phyloP scores from a whole-genome alignment of 2,329 filamentous ascomycete species.

The Lecanosticta acicola region DNA sequence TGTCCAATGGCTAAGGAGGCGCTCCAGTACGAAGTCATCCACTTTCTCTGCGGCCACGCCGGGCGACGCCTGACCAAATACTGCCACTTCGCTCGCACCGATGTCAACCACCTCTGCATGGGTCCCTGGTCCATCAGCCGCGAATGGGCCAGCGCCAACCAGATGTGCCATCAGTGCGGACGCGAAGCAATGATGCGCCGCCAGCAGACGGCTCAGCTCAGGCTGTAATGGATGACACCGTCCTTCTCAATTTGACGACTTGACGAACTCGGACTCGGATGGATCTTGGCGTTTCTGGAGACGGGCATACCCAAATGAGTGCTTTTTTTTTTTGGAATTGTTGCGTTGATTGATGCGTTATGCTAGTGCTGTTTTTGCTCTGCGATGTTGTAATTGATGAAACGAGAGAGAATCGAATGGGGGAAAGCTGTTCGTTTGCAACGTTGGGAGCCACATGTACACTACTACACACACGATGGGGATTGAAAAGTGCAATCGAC shows the following conservation, averaged over 20 bases:
- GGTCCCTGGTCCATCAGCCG: conserved; percentile 59
- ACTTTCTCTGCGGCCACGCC: conserved; percentile 60
- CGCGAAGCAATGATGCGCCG: conserved; percentile 24
- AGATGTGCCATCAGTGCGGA: conserved; percentile 45
- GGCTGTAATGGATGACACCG: conserved; percentile 6
- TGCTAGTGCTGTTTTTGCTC: conserved; percentile 1
- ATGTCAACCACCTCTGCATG: conserved; percentile 63
- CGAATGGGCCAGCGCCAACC: conserved; percentile 53
- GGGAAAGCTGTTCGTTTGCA: too few species aligned
- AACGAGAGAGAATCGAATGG: background rate
- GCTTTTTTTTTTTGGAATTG: conserved; percentile 18
- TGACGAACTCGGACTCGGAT: conserved; percentile 5
- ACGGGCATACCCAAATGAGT: conserved; percentile 30
- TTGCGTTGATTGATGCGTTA: conserved; percentile 5
- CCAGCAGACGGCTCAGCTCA: conserved; percentile 24
- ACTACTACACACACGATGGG: too few species aligned
- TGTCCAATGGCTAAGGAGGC: too few species aligned
- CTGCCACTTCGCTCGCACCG: conserved; percentile 70
- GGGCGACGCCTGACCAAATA: conserved; percentile 57
- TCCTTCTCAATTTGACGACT: background rate
- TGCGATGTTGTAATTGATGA: background rate
- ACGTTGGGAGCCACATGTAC: too few species aligned
- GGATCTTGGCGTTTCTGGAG: conserved; percentile 13
- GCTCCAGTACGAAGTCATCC: conserved; percentile 61
- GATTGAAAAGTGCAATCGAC: too few species aligned